Percentiles rank a stretch among this genome's conserved stretches.
Conservation (phyloP, 2,329 filamentous ascomycete species). For the Diaporthe vexans region DNA sequence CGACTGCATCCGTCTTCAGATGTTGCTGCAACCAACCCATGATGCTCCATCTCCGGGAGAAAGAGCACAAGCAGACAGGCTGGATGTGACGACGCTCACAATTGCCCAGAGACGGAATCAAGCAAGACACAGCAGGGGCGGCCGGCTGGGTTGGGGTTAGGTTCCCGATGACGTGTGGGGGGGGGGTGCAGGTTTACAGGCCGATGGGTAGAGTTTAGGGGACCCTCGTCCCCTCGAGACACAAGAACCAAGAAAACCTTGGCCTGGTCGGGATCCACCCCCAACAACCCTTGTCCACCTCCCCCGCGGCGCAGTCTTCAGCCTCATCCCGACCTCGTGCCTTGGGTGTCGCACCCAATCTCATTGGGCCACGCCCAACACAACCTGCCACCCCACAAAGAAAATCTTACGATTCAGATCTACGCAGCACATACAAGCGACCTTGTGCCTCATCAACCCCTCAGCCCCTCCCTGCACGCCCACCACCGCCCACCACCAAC, state of each 20-base stretch:
- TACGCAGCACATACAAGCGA: not conserved
- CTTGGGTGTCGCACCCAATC: not conserved
- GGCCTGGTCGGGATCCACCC: constrained; percentile 12
- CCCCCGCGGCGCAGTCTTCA: constrained; percentile 21
- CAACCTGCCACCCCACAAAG: constrained; percentile 13
- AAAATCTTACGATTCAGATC: constrained; percentile 7
- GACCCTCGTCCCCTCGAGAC: constrained; percentile 19
- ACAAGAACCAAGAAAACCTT: constrained; percentile 30
- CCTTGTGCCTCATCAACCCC: not conserved
- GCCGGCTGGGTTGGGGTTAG: constrained; percentile 31
- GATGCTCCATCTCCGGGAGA: not conserved
- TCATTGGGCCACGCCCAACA: constrained; percentile 1
- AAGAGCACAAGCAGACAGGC: not conserved
- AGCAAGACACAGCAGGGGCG: not conserved
- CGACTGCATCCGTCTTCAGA: not conserved
- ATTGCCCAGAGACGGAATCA: not conserved
- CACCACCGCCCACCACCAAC: not conserved
- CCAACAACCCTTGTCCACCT: not conserved
- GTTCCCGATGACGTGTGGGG: constrained; percentile 9
- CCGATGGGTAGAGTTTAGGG: constrained; percentile 14
- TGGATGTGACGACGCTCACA: not conserved
- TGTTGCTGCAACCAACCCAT: not conserved
- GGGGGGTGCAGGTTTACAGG: not conserved
- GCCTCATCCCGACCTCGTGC: constrained; percentile 26
- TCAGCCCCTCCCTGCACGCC: not conserved